Conservation (phyloP, 2,329 filamentous ascomycete genomes). For the Chaetomium strumarium region DNA sequence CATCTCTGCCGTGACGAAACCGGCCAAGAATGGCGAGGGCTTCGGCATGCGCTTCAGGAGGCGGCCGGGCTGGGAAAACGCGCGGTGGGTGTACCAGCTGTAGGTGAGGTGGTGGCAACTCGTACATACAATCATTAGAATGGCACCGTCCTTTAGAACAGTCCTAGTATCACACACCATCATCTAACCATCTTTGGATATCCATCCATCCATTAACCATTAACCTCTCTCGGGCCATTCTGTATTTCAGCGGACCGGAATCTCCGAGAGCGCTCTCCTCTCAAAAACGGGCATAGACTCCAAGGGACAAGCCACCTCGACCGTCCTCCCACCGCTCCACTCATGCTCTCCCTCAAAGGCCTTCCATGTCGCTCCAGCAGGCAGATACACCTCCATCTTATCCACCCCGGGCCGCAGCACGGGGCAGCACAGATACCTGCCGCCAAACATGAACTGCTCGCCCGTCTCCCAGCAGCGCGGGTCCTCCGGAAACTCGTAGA, state of each 20-base stretch:
- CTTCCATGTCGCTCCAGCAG: not conserved
- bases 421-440: slow-evolving; percentile 7
- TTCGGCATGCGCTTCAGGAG: slow-evolving; percentile 6
- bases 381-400: slow-evolving; percentile 4
- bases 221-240: no score
- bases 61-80: slow-evolving; percentile 9
- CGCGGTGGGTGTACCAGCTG: slow-evolving; percentile 8
- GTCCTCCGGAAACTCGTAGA: slow-evolving; percentile 8
- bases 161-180: no score
- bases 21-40: slow-evolving; percentile 5
- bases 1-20: slow-evolving; percentile 15
- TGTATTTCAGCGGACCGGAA: no score
- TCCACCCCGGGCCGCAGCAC: not conserved
- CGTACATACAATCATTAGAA: no score
- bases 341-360: not conserved
- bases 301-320: slow-evolving; percentile 4
- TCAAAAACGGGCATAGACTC: slow-evolving; percentile 10
- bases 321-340: not conserved
- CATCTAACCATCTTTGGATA: no score
- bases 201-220: no score
- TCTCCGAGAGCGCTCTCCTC: not conserved
- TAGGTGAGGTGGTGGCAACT: not conserved
- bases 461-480: slow-evolving; percentile 4
- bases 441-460: slow-evolving; percentile 8
- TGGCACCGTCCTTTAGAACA: no score